Evolutionary conservation across 371 early-diverging fungal genomes (phyloP).

Genomic region (Mucor piriformis): DNA sequence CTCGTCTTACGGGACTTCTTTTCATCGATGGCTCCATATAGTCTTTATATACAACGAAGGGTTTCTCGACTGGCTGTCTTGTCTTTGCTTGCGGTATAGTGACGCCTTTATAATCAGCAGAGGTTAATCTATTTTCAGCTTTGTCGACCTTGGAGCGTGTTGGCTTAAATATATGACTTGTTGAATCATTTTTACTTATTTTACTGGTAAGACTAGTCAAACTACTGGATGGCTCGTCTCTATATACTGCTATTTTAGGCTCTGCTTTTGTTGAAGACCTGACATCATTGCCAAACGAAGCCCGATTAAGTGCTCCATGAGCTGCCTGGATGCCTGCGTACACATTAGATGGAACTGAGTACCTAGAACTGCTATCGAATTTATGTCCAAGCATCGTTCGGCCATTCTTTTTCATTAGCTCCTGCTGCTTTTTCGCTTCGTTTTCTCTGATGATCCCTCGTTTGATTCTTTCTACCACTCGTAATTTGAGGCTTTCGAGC

Average conservation of each 20-base stretch:
- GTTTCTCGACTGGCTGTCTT: not conserved
- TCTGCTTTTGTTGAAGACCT: not conserved
- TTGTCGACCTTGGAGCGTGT: constrained; percentile 29
- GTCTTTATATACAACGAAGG: constrained; percentile 5
- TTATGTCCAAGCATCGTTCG: constrained; percentile 32
- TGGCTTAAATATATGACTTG: not conserved
- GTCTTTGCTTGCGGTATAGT: constrained; percentile 44
- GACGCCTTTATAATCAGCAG: constrained; percentile 54
- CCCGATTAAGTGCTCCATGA: not conserved
- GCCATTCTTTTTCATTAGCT: constrained; percentile 8
- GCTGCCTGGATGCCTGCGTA: constrained; percentile 12
- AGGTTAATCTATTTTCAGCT: constrained; percentile 54
- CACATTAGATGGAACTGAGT: constrained; percentile 24
- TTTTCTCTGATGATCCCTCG: constrained; percentile 8
- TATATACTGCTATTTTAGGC: not conserved
- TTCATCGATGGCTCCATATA: not conserved
- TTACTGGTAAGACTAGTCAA: constrained; percentile 16
- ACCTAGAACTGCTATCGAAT: constrained; percentile 12
- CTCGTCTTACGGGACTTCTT: not conserved
- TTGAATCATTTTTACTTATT: not conserved
- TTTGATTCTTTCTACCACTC: constrained; percentile 1
- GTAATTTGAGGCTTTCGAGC: constrained; percentile 2
- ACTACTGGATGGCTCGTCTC: constrained; percentile 7
- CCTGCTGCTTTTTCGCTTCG: constrained; percentile 15
- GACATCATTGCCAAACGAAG: constrained; percentile 4